These are phyloP conservation scores for Cavenderia fasciculata DNA, from an alignment of 78 protist species.

Conservation along the genomic window DNA sequence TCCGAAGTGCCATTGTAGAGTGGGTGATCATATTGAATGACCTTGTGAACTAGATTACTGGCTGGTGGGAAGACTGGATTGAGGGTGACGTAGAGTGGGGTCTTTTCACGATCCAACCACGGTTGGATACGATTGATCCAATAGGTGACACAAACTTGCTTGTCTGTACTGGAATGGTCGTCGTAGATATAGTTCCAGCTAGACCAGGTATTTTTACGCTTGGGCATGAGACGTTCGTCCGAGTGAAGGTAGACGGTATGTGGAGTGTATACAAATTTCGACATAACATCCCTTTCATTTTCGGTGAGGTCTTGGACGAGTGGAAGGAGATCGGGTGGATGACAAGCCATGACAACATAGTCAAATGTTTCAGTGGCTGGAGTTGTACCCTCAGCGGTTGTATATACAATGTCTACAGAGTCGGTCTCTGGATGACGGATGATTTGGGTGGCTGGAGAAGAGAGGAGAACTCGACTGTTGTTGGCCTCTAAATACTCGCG, in stretches of 20 bases:
- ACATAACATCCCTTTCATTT: slow-evolving; percentile 19
- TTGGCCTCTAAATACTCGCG: slow-evolving; percentile 1
- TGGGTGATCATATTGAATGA: slow-evolving; percentile 66
- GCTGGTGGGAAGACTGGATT: slow-evolving; percentile 47
- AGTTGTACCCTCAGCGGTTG: neutral
- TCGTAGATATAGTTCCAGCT: slow-evolving; percentile 59
- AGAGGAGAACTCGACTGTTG: neutral
- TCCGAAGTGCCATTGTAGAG: neutral
- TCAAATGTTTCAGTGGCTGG: neutral
- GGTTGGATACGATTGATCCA: slow-evolving; percentile 75
- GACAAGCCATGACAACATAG: slow-evolving; percentile 47
- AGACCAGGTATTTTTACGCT: slow-evolving; percentile 25
- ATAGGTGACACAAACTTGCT: slow-evolving; percentile 45
- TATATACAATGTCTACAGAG: neutral
- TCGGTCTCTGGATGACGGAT: neutral
- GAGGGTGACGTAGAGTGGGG: slow-evolving; percentile 41
- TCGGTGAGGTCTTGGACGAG: slow-evolving; percentile 15
- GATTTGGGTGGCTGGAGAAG: neutral
- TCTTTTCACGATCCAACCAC: slow-evolving; percentile 17
- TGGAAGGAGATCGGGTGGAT: slow-evolving; percentile 27
- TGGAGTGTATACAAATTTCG: slow-evolving; percentile 11
- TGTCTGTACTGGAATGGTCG: slow-evolving; percentile 12
- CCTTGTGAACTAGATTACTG: slow-evolving; percentile 4
- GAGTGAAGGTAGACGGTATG: slow-evolving; percentile 28
- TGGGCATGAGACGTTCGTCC: slow-evolving; percentile 42